Percentiles rank a stretch among this genome's conserved stretches.
Conservation (phyloP, 441 rosid species). For the Brassica hybrid region DNA sequence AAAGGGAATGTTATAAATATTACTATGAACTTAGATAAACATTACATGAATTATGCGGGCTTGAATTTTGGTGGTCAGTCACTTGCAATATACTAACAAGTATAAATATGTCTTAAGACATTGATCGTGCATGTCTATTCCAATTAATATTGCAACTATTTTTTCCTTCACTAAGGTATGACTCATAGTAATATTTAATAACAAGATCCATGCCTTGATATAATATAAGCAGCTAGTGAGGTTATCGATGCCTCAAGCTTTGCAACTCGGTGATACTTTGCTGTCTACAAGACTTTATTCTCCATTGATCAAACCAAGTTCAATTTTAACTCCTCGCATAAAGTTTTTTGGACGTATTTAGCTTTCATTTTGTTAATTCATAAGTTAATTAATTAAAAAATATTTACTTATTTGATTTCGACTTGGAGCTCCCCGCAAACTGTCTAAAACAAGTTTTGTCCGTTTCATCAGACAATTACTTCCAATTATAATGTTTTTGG, state of each 20-base stretch:
- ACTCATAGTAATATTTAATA: conserved; percentile 10
- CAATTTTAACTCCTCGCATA: conserved; percentile 24
- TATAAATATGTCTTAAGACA: not conserved
- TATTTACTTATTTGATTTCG: not conserved
- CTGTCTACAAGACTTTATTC: conserved; percentile 25
- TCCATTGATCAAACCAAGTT: conserved; percentile 27
- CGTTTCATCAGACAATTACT: not conserved
- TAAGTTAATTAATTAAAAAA: not conserved
- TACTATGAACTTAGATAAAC: too few relatives aligned
- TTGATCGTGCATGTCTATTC: not conserved
- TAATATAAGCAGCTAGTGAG: conserved; percentile 29
- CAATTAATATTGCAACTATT: not conserved
- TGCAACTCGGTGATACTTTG: conserved; percentile 19
- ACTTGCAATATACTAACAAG: not conserved
- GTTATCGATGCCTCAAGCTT: conserved; percentile 37
- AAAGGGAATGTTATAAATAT: not conserved
- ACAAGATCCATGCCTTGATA: conserved; percentile 30
- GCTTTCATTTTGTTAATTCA: conserved; percentile 13
- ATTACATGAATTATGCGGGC: not conserved
- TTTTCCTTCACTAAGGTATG: not conserved
- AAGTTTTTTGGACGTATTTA: conserved; percentile 24
- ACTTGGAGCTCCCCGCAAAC: conserved; percentile 10
- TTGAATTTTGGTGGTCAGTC: not conserved
- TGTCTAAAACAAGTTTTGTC: conserved; percentile 11
- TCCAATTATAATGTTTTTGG: not conserved